These are phyloP conservation scores for Tripidium arundinaceum DNA, from an alignment of 202 grass and related monocot genomes.

Conservation along the genomic window DNA sequence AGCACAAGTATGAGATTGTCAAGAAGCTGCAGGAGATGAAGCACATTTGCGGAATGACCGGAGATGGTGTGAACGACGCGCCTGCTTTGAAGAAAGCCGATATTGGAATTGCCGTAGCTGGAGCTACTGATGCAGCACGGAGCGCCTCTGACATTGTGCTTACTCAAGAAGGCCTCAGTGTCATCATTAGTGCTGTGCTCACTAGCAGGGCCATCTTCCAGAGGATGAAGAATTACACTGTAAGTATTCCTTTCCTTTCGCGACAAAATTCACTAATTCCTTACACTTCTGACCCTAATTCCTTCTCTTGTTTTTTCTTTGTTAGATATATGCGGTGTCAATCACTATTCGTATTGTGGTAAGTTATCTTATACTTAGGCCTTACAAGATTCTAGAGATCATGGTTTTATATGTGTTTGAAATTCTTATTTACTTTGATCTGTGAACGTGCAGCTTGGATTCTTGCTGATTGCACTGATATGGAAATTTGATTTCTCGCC, in stretches of 20 bases:
- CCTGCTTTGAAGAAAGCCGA: constrained; percentile 94
- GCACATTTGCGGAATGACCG: constrained; percentile 99
- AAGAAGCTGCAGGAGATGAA: constrained; percentile 87
- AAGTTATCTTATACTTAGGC: no score
- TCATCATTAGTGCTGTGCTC: constrained; percentile 97
- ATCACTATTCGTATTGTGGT: constrained; percentile 98
- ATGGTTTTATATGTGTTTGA: no score
- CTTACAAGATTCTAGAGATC: no score
- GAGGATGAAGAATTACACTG: constrained; percentile 99
- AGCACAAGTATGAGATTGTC: constrained; percentile 98
- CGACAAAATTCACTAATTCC: no score
- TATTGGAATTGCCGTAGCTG: constrained; percentile 90
- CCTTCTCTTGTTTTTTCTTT: no score
- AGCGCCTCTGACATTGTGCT: constrained; percentile 90
- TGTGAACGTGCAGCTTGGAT: constrained; percentile 70
- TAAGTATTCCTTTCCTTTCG: no score
- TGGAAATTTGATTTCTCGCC: constrained; percentile 98
- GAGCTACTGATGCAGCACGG: constrained; percentile 86
- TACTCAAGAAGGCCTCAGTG: constrained; percentile 78
- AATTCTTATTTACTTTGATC: no score
- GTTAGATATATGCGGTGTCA: constrained; percentile 92
- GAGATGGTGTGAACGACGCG: constrained; percentile 92
- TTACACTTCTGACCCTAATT: no score
- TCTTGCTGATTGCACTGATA: constrained; percentile 91
- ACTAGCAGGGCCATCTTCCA: constrained; percentile 96